Conservation (phyloP, 148 eudicot genomes). For the Silene latifolia region DNA sequence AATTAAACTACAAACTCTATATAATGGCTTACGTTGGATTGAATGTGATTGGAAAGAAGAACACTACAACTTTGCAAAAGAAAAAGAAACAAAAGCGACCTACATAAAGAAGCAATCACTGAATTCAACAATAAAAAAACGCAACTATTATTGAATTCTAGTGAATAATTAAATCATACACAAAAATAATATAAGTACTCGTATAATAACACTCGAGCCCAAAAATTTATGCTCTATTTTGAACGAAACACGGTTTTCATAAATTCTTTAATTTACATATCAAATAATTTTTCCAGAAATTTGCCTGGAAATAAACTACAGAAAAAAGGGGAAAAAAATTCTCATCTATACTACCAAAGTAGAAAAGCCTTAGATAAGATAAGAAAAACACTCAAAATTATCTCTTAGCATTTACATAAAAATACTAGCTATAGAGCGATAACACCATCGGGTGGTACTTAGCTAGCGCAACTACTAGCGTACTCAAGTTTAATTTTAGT, state of each 20-base stretch:
- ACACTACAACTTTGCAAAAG: not conserved
- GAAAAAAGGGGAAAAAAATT: not conserved
- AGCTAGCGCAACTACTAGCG: not conserved
- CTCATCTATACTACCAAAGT: not conserved
- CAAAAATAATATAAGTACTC: not conserved
- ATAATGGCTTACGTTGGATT: slow-evolving; percentile 11
- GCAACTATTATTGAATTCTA: not conserved
- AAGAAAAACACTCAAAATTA: not conserved
- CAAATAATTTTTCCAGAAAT: slow-evolving; percentile 10
- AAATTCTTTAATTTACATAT: slow-evolving; percentile 18
- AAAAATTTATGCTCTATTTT: slow-evolving; percentile 13
- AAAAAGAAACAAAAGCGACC: not conserved
- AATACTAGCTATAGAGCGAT: not conserved
- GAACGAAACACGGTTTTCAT: slow-evolving; percentile 15
- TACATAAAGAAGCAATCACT: not conserved
- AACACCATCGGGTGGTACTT: not conserved
- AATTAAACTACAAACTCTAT: not conserved
- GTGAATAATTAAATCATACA: not conserved
- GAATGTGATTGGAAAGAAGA: not conserved
- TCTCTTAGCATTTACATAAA: slow-evolving; percentile 20
- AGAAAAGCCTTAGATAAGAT: not conserved
- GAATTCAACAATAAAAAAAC: not conserved
- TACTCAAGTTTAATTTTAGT: slow-evolving; percentile 15
- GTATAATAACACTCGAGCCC: slow-evolving; percentile 7
- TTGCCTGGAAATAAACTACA: slow-evolving; percentile 13